Percentiles rank a stretch among this genome's conserved stretches.
Conservation (phyloP, 768 basidiomycete species). For the Suillus clintonianus region DNA sequence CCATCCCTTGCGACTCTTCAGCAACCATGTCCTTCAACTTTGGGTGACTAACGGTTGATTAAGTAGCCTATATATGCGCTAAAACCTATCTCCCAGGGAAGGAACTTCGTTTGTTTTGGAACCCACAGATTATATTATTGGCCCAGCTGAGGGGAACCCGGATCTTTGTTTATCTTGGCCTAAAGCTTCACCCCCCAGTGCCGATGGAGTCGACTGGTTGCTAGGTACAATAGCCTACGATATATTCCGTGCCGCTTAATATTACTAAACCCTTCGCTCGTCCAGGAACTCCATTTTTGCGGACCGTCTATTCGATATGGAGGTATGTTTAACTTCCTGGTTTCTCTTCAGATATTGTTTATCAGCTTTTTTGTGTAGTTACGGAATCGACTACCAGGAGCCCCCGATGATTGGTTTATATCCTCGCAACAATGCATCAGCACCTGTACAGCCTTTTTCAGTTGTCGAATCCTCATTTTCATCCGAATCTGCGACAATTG, state of each 20-base stretch:
- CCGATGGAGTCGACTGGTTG: constrained; percentile 85
- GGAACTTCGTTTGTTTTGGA: constrained; percentile 55
- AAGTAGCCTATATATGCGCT: background rate
- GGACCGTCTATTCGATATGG: constrained; percentile 78
- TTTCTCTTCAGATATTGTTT: background rate
- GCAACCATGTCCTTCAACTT: constrained; percentile 66
- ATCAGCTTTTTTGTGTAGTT: constrained; percentile 41
- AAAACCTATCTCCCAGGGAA: constrained; percentile 14
- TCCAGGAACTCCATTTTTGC: constrained; percentile 64
- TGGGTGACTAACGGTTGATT: constrained; percentile 46
- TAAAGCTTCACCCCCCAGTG: constrained; percentile 58
- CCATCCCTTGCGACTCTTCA: constrained; percentile 66
- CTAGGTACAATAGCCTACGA: constrained; percentile 46
- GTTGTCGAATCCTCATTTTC: constrained; percentile 55
- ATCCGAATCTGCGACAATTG: constrained; percentile 60
- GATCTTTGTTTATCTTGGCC: constrained; percentile 78
- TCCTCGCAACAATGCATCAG: constrained; percentile 50
- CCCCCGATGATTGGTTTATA: constrained; percentile 81
- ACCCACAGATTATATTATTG: constrained; percentile 79
- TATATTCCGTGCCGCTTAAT: background rate
- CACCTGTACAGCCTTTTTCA: constrained; percentile 41
- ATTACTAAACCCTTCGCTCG: background rate
- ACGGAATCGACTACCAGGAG: constrained; percentile 73
- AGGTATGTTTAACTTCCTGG: constrained; percentile 45
- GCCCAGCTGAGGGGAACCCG: constrained; percentile 63